phyloP scores from a whole-genome alignment of 768 basidiomycete genomes.

The Tubosaeta sp. region DNA sequence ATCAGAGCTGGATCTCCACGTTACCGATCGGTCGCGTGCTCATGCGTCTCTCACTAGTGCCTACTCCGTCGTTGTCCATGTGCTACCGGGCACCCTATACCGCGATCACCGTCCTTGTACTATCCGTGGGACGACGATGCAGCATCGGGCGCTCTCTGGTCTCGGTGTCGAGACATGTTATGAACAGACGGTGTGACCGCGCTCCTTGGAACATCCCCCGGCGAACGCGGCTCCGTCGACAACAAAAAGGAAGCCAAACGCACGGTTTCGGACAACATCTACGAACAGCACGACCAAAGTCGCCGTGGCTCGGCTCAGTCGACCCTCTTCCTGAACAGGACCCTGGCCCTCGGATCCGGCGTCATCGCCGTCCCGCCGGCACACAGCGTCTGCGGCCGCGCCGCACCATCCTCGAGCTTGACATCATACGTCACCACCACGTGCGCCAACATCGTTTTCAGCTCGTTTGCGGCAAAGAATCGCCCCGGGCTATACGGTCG shows the following conservation, averaged over 20 bases:
- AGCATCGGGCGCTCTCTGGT: background rate
- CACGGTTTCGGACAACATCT: no score
- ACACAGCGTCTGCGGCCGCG: background rate
- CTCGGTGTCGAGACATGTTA: background rate
- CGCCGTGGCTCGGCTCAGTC: background rate
- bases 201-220: background rate
- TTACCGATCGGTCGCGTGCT: conserved; percentile 67
- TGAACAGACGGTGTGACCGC: no score
- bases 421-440: conserved; percentile 29
- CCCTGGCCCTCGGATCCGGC: conserved; percentile 1
- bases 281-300: no score
- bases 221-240: no score
- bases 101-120: conserved; percentile 72
- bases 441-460: no score
- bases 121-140: conserved; percentile 41
- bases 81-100: conserved; percentile 71
- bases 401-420: conserved; percentile 6
- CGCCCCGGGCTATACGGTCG: conserved; percentile 21
- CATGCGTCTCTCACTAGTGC: conserved; percentile 71
- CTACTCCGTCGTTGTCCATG: background rate
- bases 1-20: conserved; percentile 62
- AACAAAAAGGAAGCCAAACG: no score
- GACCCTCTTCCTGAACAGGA: conserved; percentile 12
- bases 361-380: background rate
- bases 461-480: conserved; percentile 40